phyloP scores from a whole-genome alignment of 345 rosid species.

The Camelina hispida region DNA sequence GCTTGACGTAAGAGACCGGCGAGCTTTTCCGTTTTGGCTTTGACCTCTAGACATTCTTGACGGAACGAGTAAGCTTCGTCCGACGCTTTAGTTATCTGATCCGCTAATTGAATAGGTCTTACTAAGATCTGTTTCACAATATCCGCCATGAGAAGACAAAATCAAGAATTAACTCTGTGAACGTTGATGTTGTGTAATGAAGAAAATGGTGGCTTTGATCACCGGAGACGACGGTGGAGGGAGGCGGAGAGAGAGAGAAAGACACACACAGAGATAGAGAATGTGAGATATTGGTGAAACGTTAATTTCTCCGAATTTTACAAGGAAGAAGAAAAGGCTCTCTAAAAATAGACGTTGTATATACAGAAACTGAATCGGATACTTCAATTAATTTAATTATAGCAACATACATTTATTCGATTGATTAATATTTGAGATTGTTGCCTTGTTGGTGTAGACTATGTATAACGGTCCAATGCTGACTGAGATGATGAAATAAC shows the following conservation, averaged over 20 bases:
- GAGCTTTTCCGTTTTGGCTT: constrained; percentile 74
- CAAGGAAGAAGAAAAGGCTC: constrained; percentile 34
- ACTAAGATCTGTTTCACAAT: constrained; percentile 70
- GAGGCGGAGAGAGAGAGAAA: constrained; percentile 32
- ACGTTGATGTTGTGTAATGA: neutral
- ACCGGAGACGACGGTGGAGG: constrained; percentile 45
- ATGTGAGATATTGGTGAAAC: constrained; percentile 41
- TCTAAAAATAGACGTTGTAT: constrained; percentile 23
- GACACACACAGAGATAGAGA: neutral
- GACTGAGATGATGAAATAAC: too few relatives aligned
- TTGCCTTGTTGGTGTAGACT: neutral
- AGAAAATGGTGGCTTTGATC: constrained; percentile 38
- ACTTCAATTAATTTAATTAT: constrained; percentile 1
- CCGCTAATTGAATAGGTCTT: constrained; percentile 77
- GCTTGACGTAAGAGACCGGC: constrained; percentile 73
- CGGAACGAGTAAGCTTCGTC: constrained; percentile 79
- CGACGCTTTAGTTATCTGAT: constrained; percentile 62
- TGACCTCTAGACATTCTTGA: constrained; percentile 70
- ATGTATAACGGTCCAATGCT: constrained; percentile 12
- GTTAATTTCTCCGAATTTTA: constrained; percentile 43
- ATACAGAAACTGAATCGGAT: constrained; percentile 27
- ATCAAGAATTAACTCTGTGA: neutral
- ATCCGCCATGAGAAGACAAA: constrained; percentile 57
- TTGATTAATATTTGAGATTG: neutral
- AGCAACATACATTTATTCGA: neutral